Evolutionary conservation across 2,329 filamentous ascomycete genomes (phyloP).

Genomic region (Aspergillus uvarum): DNA sequence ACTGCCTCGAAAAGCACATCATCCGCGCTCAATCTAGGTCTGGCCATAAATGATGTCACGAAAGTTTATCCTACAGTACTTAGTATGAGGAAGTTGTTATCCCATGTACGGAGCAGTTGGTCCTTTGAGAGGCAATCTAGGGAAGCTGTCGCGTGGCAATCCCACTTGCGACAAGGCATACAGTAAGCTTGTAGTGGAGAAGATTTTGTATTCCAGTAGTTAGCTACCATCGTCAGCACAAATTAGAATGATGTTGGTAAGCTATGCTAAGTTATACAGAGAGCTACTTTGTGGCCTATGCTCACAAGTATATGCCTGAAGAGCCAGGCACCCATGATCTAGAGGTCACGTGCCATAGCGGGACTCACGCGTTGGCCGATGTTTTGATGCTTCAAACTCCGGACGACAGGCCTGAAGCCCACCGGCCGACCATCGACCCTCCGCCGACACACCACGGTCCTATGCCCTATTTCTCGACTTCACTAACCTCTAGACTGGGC

Average conservation of each 20-base stretch:
- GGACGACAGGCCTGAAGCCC: constrained; percentile 15
- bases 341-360: constrained; percentile 20
- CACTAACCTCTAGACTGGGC: constrained; percentile 7
- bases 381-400: constrained; percentile 21
- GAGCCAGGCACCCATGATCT: constrained; percentile 8
- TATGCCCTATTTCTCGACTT: constrained; percentile 12
- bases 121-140: neutral
- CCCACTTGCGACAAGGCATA: neutral
- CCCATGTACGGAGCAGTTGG: neutral
- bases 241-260: neutral
- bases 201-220: neutral
- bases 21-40: neutral
- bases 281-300: neutral
- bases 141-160: neutral
- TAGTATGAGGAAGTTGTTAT: neutral
- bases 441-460: constrained; percentile 11
- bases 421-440: constrained; percentile 9
- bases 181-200: neutral
- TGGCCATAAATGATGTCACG: neutral
- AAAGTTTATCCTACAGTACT: neutral
- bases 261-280: too few species aligned
- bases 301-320: neutral
- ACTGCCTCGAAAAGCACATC: neutral
- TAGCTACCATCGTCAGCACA: neutral
- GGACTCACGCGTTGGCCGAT: constrained; percentile 19